Base-by-base conservation (phyloP, 2,329 filamentous ascomycete genomes). In the Plectosphaerella sp. region DNA sequence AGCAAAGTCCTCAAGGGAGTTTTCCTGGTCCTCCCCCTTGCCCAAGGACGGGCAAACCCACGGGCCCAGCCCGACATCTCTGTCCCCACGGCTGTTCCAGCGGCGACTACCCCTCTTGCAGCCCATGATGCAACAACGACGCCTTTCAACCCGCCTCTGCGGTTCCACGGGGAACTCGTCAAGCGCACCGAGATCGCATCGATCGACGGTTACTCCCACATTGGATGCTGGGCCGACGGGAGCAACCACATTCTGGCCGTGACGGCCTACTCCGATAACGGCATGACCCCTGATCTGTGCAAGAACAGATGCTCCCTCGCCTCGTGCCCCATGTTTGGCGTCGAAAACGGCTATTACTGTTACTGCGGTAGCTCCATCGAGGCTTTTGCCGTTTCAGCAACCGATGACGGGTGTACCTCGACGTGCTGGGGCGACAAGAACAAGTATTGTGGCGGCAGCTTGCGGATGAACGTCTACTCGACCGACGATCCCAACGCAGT, bases 261-360 rank as follows among this genome's bases (percentile, higher is more conserved):
- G 9, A 51, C 48, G n/a, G 25, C 15, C 5, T 14, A 33, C 33
- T 50, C 37, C 43, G 52, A 53, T 45, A 35, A 20, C n/a, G 52
- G 52, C 48, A 50, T 53, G 52, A 53, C 52, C 15, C 52, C 52
- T 7, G 42, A 47, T 37, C 48, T 53, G 35, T 53, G 52, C 35
- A 22, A 48, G 8, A 53, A 53, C 52, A 14, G 36, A 15, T 53
- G 52, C 48, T 33, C 41, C 28, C 24, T 52, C 20, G 51, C 46
- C 24, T 16, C 20, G 33, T 49, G 46, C 46, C 41, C 12, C 25
- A 49, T 52, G 56, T 72, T 70, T 46, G 71, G 69, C 24, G 59
- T 67, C 18, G 69, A 73, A 53, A 70, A 67, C 50, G 61, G 58
- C 3, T 54, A 53, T 9, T 65, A 74, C 54, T 74, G 71, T 53